A percentile compares a stretch with the other conserved stretches of the same genome.
Conservation (phyloP, 371 early-diverging fungal species). For the Mortierella sp. region DNA sequence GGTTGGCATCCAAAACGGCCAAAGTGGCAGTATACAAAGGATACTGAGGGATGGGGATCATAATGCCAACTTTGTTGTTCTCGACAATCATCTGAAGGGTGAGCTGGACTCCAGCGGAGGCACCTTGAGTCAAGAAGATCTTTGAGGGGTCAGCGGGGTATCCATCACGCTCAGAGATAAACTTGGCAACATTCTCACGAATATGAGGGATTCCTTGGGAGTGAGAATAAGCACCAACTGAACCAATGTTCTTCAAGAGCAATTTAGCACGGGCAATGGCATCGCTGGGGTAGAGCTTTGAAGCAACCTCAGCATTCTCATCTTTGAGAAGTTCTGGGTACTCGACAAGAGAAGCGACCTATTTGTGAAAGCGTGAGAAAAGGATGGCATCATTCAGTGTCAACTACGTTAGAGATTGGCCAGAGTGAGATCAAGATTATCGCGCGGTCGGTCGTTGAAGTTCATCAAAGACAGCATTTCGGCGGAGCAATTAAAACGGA, state of each 20-base stretch:
- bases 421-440: conserved; percentile 20
- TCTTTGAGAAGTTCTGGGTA: conserved; percentile 84
- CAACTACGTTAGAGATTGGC: conserved; percentile 15
- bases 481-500: conserved; percentile 3
- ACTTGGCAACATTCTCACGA: conserved; percentile 89
- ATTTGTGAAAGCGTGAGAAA: neutral
- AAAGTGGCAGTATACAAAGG: conserved; percentile 99
- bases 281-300: conserved; percentile 84
- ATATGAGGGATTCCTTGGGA: conserved; percentile 92
- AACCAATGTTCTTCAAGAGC: conserved; percentile 76
- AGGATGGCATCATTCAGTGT: conserved; percentile 9
- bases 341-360: conserved; percentile 90
- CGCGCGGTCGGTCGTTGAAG: conserved; percentile 35
- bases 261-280: conserved; percentile 87
- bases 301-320: conserved; percentile 63
- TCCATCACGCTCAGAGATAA: conserved; percentile 87
- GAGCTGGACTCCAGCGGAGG: conserved; percentile 90
- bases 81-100: conserved; percentile 87
- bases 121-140: conserved; percentile 94
- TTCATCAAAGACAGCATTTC: conserved; percentile 14
- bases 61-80: conserved; percentile 85
- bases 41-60: conserved; percentile 99
- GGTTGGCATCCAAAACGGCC: conserved; percentile 81
- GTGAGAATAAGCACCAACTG: conserved; percentile 94
- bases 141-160: conserved; percentile 83